Conservation (phyloP, 2,329 filamentous ascomycete species). For the Penicillium sp. region DNA sequence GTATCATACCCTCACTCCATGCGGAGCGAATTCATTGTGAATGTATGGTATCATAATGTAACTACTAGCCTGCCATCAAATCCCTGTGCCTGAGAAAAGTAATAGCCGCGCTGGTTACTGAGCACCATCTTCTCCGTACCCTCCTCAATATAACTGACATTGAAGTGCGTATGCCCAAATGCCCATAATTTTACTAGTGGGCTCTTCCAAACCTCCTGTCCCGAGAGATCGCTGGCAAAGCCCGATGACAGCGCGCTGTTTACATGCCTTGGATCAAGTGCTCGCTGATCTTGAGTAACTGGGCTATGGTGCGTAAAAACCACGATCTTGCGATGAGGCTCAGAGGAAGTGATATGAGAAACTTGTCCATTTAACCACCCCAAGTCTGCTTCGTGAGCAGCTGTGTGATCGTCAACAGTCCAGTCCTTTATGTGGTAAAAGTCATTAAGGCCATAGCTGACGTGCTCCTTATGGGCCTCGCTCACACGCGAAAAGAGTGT, state of each 20-base stretch:
- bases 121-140: constrained; percentile 29
- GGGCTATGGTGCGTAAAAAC: constrained; percentile 37
- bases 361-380: constrained; percentile 36
- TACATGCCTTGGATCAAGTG: constrained; percentile 26
- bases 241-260: constrained; percentile 29
- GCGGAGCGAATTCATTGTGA: background rate
- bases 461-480: constrained; percentile 27
- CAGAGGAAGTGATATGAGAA: constrained; percentile 18
- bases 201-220: constrained; percentile 34
- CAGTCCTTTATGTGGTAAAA: constrained; percentile 43
- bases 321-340: constrained; percentile 31
- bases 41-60: background rate
- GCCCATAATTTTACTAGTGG: constrained; percentile 38
- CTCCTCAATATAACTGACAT: constrained; percentile 33
- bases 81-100: background rate
- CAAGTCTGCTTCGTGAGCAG: constrained; percentile 29
- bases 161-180: constrained; percentile 45
- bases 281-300: constrained; percentile 17
- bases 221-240: constrained; percentile 38
- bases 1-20: background rate
- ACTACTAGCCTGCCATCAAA: background rate
- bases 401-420: constrained; percentile 27
- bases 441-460: constrained; percentile 44
- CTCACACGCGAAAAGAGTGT: constrained; percentile 46
- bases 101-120: constrained; percentile 35